Base-by-base conservation (phyloP, 2,329 filamentous ascomycete species). In the Orbilia brochopaga region DNA sequence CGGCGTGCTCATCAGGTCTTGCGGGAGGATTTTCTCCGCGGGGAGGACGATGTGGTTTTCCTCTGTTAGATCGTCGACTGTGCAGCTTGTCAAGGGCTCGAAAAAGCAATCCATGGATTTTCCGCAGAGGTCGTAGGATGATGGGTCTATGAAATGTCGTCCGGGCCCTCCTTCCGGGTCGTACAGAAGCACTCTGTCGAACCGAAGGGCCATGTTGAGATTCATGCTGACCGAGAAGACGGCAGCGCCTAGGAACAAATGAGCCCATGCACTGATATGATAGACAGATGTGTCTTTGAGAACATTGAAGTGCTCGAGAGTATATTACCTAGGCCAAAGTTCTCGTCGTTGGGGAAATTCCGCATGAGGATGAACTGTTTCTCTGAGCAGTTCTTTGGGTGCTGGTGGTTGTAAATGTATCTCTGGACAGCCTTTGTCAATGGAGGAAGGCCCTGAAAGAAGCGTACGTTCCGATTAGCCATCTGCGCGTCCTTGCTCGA, bases 41-140 rank as follows among this genome's bases (percentile, higher is more conserved):
- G 69, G 69, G 10, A 75, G 27, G 37, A 57, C 10, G 46, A 73
- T 19, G 19, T 57, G 44, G 51, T 60, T 48, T 13, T 63, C 73
- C 2, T 44, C 27, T 30, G 48, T 70, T 17, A 73, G 55, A 23
- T 74, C 70, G 32, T 66, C 64, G 61, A 50, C 55, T 11, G 74
- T 74, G 23, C 75, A 76, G 32, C 56, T 74, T 37, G 56, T 74
- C 2, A 76, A 32, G 3, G 44, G 52, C 52, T 75, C 75, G 50
- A 76, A 77, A 17, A 76, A 75, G 13, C 69, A 76, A 40, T 76
- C 73, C 15, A 76, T 48, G 2, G 73, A 74, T 27, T 70, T 69
- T 4, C 73, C 72, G 42, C 75, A 75, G 2, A 58, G 10, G 35
- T 69, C 40, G 35, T 65, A 19, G 19, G 40, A 59, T 17, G 60